phyloP scores from a whole-genome alignment of 768 basidiomycete species.

The Naganishia friedmannii region DNA sequence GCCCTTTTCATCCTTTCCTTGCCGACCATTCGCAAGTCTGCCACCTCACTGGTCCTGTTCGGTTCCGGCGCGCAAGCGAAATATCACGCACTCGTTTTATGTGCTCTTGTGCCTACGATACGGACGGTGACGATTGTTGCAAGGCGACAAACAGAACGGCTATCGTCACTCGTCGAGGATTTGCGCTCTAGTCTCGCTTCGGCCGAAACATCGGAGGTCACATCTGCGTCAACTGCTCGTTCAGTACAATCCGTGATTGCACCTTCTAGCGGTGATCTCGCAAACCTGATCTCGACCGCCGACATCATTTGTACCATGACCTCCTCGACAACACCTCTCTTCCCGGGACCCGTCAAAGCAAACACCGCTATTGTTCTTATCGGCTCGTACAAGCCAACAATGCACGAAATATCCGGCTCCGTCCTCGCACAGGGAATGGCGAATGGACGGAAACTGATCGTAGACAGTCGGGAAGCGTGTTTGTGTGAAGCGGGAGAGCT shows the following conservation, averaged over 20 bases:
- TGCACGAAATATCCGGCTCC: conserved; percentile 69
- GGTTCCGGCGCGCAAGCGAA: conserved; percentile 46
- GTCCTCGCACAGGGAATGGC: conserved; percentile 63
- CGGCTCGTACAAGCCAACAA: conserved; percentile 75
- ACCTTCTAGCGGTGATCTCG: not conserved
- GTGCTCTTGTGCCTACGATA: conserved; percentile 37
- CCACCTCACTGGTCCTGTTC: conserved; percentile 37
- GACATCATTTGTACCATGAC: conserved; percentile 75
- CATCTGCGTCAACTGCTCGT: too few species aligned
- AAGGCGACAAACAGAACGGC: conserved; percentile 55
- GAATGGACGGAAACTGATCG: conserved; percentile 62
- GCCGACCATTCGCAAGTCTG: conserved; percentile 2
- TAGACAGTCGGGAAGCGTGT: conserved; percentile 73
- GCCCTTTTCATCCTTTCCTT: conserved; percentile 39
- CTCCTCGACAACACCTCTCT: conserved; percentile 66
- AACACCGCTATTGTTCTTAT: conserved; percentile 67
- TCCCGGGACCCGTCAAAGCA: conserved; percentile 55
- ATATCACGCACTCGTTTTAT: conserved; percentile 45
- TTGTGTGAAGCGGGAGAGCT: conserved; percentile 77
- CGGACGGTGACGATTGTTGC: conserved; percentile 40
- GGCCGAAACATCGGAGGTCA: too few species aligned
- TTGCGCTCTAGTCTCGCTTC: not conserved
- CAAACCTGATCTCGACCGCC: conserved; percentile 45
- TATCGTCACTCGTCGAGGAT: conserved; percentile 6
- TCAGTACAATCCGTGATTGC: not conserved